Evolutionary conservation across 345 rosid genomes (phyloP), one percentile per base, ranked within the genome.

Genomic region (Anastatica hierochuntica): DNA sequence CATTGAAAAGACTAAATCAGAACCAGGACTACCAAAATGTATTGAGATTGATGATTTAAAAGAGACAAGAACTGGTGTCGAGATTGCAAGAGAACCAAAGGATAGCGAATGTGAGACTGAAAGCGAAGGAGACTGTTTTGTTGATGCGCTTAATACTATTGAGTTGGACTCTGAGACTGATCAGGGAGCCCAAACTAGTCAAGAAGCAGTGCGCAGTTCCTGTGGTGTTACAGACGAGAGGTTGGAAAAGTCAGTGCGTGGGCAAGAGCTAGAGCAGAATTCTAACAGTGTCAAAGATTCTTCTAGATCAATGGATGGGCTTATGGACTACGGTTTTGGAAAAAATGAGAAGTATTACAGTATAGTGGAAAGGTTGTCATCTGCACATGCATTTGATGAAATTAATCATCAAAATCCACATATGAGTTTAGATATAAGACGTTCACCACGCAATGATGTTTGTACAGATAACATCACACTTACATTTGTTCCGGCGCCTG

Each of bases 141-240:
- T 76, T 77, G 98, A 90, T 76, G 96, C 96, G 13, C 88, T 82
- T 50, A 84, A 87, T 66, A 77, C 79, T 10, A 79, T 92, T 19
- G 95, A 92, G 56, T 71, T 83, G 1, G 98, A 83, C 79, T 85
- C 83, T 47, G 60, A 42, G 50, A 34, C 14, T 26, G 74, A 73
- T 54, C 76, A 56, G 30, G 46, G 57, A 24, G 49, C 40, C 59
- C 73, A 14, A 29, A 55, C 45, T 43, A 51, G 39, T 26, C 50
- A 33, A 56, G 67, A 14, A 3, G 47, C 19, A 4, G 47, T 20
- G 41, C 51, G 16, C 30, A 58, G 35, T 51, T 18, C 55, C 1
- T 43, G 19, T 58, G 42, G 48, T 43, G 48, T 58, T 41, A 30
- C 14, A n/a, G 49, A 38, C 8, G 30, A 52, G 23, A 52, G 14